Percentiles rank a stretch among this genome's conserved stretches.
These are phyloP conservation scores for Xylariaceae sp. DNA, from an alignment of 2,329 filamentous ascomycete genomes.

Conservation along the genomic window DNA sequence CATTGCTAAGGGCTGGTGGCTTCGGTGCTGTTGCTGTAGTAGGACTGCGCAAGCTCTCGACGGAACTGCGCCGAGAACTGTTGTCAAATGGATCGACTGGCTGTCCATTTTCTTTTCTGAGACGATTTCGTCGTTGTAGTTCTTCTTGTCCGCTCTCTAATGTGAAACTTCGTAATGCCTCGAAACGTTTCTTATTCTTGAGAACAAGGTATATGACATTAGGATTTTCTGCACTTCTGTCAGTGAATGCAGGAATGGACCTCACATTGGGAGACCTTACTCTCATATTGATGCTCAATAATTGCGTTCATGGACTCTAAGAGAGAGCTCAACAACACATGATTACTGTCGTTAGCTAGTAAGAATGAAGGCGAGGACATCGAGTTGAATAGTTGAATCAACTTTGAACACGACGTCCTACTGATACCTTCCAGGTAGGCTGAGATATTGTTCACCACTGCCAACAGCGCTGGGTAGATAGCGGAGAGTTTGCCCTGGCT, in stretches of 20 bases:
- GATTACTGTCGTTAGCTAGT: constrained; percentile 87
- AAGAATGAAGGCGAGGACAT: constrained; percentile 94
- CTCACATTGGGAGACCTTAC: constrained; percentile 43
- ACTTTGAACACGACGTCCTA: constrained; percentile 68
- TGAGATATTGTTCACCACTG: constrained; percentile 89
- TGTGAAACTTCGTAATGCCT: constrained; percentile 81
- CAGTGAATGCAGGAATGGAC: constrained; percentile 12
- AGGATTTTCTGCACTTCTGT: constrained; percentile 60
- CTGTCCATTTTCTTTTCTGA: constrained; percentile 59
- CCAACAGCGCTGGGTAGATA: constrained; percentile 86
- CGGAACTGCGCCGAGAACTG: constrained; percentile 55
- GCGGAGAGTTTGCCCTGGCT: constrained; percentile 88
- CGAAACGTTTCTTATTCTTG: constrained; percentile 76
- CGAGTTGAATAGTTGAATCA: constrained; percentile 82
- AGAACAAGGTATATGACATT: constrained; percentile 77
- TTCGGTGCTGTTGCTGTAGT: constrained; percentile 46
- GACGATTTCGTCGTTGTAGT: constrained; percentile 73
- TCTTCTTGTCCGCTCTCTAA: constrained; percentile 90
- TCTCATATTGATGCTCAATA: constrained; percentile 79
- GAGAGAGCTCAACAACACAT: constrained; percentile 72
- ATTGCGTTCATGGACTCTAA: constrained; percentile 87
- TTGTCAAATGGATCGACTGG: constrained; percentile 48
- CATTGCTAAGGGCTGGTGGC: constrained; percentile 57
- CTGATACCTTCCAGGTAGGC: constrained; percentile 78
- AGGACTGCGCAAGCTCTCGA: constrained; percentile 65